Percentiles rank a stretch among this genome's conserved stretches.
Evolutionary conservation across 2,329 filamentous ascomycete genomes (phyloP).

Genomic region (Phialophora expanda): DNA sequence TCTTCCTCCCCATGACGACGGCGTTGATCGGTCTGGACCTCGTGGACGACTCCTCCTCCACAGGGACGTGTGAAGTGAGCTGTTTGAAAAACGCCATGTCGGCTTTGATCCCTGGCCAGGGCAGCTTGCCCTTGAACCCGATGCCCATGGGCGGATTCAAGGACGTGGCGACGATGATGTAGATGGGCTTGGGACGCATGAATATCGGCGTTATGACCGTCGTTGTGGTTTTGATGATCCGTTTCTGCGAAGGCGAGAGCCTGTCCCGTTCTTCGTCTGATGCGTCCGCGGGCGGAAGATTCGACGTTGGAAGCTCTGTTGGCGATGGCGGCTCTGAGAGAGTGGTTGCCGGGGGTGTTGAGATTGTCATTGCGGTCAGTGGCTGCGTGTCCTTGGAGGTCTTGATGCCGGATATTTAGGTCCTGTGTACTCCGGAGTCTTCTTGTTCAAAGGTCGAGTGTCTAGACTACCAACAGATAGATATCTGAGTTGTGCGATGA

Average conservation of each 20-base stretch:
- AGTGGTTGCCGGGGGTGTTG: constrained; percentile 36
- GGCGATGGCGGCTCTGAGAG: constrained; percentile 37
- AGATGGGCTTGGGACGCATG: constrained; percentile 37
- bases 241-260: constrained; percentile 19
- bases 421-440: neutral
- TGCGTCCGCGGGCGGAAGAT: constrained; percentile 7
- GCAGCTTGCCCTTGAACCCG: constrained; percentile 75
- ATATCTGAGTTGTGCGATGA: neutral
- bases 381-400: neutral
- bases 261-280: constrained; percentile 12
- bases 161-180: constrained; percentile 60
- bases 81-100: constrained; percentile 97
- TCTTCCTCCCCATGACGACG: constrained; percentile 97
- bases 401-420: neutral
- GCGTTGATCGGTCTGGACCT: constrained; percentile 63
- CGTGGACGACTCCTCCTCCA: constrained; percentile 31
- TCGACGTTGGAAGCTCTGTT: constrained; percentile 30
- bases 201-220: constrained; percentile 30
- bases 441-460: neutral
- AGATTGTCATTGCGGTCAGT: constrained; percentile 26
- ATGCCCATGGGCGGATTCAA: constrained; percentile 81
- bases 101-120: constrained; percentile 84
- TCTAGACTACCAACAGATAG: neutral
- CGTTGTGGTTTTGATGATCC: constrained; percentile 35
- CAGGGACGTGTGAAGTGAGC: constrained; percentile 64